Conservation (phyloP, 176 grass and related monocot genomes). For the Canna indica region DNA sequence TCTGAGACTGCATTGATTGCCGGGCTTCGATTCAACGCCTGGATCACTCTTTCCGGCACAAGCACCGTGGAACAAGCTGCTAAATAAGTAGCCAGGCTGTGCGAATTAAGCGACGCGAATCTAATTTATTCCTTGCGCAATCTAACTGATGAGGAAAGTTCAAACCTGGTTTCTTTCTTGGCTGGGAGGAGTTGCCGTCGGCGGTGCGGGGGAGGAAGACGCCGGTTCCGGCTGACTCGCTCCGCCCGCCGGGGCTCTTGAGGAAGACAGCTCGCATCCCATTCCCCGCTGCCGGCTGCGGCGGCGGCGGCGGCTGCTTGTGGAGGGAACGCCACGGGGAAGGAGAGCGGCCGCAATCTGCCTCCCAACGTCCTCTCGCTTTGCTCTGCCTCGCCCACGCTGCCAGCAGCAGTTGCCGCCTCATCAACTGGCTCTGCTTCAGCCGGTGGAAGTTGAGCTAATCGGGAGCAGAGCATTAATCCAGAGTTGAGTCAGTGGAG, state of each 20-base stretch:
- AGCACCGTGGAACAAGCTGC: slow-evolving; percentile 34
- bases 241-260: slow-evolving; percentile 26
- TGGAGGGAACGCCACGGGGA: slow-evolving; percentile 39
- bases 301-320: slow-evolving; percentile 11
- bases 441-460: slow-evolving; percentile 13
- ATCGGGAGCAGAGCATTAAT: neutral
- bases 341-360: slow-evolving; percentile 1
- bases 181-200: slow-evolving; percentile 20
- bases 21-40: neutral
- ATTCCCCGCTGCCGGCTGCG: neutral
- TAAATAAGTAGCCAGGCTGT: neutral
- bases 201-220: slow-evolving; percentile 56
- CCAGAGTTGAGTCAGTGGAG: neutral
- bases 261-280: slow-evolving; percentile 83
- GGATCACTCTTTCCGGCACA: neutral
- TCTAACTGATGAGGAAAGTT: neutral
- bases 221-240: slow-evolving; percentile 73
- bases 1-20: neutral
- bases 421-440: slow-evolving; percentile 24
- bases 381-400: slow-evolving; percentile 5
- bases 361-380: neutral
- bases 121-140: neutral
- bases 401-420: neutral
- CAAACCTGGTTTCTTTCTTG: slow-evolving; percentile 46
- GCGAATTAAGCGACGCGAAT: too few relatives aligned